Evolutionary conservation across 176 grass and related monocot genomes (phyloP), one percentile per base, ranked within the genome.

Genomic region (Carex cristatella): DNA sequence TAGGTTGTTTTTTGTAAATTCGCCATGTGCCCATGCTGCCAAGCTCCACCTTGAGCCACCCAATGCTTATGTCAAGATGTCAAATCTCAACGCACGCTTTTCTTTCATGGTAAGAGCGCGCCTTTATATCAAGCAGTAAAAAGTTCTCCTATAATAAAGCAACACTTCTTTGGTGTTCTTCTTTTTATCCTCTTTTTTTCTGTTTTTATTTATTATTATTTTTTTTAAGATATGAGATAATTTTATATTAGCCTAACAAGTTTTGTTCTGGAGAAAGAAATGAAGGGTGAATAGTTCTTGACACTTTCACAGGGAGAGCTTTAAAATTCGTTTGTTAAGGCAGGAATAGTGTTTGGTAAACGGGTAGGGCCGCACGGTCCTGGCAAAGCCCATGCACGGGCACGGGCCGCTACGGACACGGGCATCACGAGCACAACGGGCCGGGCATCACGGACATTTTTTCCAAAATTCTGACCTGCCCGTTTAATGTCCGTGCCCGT

Each of bases 51-150:
- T 79, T 79, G 30, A 79, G 74, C 74, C 51, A 55, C 53, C 51
- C 74, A 79, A 79, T 79, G 74, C 74, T 79, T 57, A 79, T 79
- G 74, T 79, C 74, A 79, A 79, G 13, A 79, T 79, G 54, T 79
- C 74, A 79, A 76, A 79, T 79, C 74, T 79, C 74, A 79, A 79
- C 53, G 74, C 74, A 79, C 33, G 74, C 74, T 58, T 57, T 79
- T 7, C 30, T 79, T 79, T 79, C 74, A 35, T 79, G 23, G 28
- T 58, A 57, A 57, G 27, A 35, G 44, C 44, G 8, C 10, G 10
- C 70, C 70, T 74, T 74, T 74, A 51, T 8, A 51, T 48, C 27
- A 23, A 74, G 42, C 18, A 74, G 42, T 46, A 19, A 28, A 12
- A 73, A 11, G 69, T 23, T 48, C 4, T 27, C 3, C 51, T 33